Evolutionary conservation across 768 basidiomycete genomes (phyloP).

Genomic region (Russula sp.): DNA sequence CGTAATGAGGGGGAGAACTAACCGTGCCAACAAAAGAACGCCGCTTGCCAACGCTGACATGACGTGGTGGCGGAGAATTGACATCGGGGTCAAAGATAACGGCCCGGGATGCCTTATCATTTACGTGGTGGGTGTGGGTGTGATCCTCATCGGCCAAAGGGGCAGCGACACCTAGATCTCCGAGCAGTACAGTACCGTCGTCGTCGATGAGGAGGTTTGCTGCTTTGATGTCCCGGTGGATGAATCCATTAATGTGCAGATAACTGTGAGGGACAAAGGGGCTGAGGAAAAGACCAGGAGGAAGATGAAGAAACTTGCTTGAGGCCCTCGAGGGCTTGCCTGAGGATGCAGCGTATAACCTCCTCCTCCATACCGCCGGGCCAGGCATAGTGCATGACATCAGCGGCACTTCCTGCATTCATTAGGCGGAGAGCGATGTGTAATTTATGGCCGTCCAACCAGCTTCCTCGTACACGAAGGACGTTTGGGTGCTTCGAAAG

Average conservation of each 20-base stretch:
- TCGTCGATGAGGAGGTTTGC: slow-evolving; percentile 92
- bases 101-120: slow-evolving; percentile 32
- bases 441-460: slow-evolving; percentile 81
- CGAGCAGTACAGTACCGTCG: slow-evolving; percentile 84
- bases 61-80: slow-evolving; percentile 19
- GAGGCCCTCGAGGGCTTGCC: slow-evolving; percentile 83
- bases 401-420: slow-evolving; percentile 83
- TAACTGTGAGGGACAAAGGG: slow-evolving; percentile 47
- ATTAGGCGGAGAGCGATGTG: slow-evolving; percentile 86
- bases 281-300: slow-evolving; percentile 22
- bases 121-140: slow-evolving; percentile 34
- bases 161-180: slow-evolving; percentile 91
- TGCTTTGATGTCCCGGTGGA: slow-evolving; percentile 93
- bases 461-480: slow-evolving; percentile 84
- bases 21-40: slow-evolving; percentile 93
- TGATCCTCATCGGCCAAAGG: slow-evolving; percentile 68
- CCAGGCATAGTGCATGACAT: slow-evolving; percentile 82
- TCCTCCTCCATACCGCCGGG: slow-evolving; percentile 90
- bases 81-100: slow-evolving; percentile 38
- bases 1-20: slow-evolving; percentile 32
- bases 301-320: slow-evolving; percentile 50
- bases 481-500: slow-evolving; percentile 93
- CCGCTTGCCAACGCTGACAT: slow-evolving; percentile 66
- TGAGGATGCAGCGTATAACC: slow-evolving; percentile 78
- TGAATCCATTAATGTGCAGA: slow-evolving; percentile 84